Evolutionary conservation across 169 alveolate genomes (phyloP).

Genomic region (Cryptosporidium meleagridis): DNA sequence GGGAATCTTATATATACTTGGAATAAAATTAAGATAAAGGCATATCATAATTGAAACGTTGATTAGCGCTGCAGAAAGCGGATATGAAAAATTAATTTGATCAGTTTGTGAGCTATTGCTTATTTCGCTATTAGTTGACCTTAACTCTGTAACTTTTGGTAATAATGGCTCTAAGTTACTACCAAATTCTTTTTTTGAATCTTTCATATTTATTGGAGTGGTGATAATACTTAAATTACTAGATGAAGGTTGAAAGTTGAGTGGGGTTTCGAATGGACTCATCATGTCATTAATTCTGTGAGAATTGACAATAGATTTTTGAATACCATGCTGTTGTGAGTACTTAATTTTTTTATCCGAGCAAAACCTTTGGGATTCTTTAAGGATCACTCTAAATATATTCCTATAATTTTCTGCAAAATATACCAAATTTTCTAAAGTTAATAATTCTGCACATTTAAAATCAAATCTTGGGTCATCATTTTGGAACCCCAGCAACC

Average conservation of each 20-base stretch:
- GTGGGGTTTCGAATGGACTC: conserved; percentile 39
- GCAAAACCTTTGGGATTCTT: conserved; percentile 37
- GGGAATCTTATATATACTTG: conserved; percentile 54
- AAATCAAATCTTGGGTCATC: conserved; percentile 60
- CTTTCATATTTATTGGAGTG: conserved; percentile 20
- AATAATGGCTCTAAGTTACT: conserved; percentile 7
- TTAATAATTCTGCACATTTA: conserved; percentile 37
- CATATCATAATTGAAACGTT: conserved; percentile 58
- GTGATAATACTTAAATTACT: background rate
- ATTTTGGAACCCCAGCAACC: conserved; percentile 40
- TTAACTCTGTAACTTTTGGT: conserved; percentile 48
- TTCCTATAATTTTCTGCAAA: conserved; percentile 65
- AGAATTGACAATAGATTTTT: conserved; percentile 1
- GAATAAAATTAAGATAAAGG: conserved; percentile 43
- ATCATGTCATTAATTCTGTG: background rate
- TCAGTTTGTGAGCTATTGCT: conserved; percentile 13
- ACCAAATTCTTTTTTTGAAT: background rate
- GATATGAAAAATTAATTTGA: conserved; percentile 35
- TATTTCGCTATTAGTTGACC: conserved; percentile 8
- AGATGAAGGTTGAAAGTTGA: background rate
- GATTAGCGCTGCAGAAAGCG: conserved; percentile 52
- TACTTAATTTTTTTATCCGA: background rate
- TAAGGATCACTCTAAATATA: conserved; percentile 25
- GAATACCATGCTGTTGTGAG: background rate
- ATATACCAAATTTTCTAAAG: conserved; percentile 58